Percentiles rank a stretch among this genome's conserved stretches.
These are phyloP conservation scores for Aegilops tauschii DNA, from an alignment of 176 grass and related monocot species.

Conservation along the genomic window DNA sequence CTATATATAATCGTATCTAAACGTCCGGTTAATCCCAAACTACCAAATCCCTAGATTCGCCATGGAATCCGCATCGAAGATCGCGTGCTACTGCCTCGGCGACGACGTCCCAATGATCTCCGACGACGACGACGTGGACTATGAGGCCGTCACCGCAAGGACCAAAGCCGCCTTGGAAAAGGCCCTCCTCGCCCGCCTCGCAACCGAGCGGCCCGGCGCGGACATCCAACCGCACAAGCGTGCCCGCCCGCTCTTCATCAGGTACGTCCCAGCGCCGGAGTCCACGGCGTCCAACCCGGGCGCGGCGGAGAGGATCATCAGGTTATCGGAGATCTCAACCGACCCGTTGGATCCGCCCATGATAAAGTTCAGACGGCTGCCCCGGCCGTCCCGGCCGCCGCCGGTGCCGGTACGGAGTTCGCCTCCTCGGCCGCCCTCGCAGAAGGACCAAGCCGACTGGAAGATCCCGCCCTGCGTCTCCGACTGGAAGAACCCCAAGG, in stretches of 20 bases:
- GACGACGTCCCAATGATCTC: conserved; percentile 41
- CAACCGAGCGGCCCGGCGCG: conserved; percentile 32
- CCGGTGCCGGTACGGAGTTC: conserved; percentile 34
- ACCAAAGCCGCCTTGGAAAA: conserved; percentile 36
- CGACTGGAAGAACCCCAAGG: conserved; percentile 45
- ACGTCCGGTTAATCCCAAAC: neutral
- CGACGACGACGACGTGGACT: conserved; percentile 10
- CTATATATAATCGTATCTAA: too few species aligned
- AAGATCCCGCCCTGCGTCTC: conserved; percentile 42
- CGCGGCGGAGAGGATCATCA: conserved; percentile 6
- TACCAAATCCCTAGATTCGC: neutral
- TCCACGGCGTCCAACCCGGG: conserved; percentile 37
- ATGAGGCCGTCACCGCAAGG: conserved; percentile 18
- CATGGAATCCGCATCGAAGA: neutral
- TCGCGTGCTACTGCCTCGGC: neutral
- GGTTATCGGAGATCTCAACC: neutral
- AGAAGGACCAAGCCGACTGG: conserved; percentile 27
- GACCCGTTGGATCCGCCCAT: conserved; percentile 38
- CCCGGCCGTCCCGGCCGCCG: conserved; percentile 2
- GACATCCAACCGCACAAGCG: conserved; percentile 23
- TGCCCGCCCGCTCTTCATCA: conserved; percentile 38
- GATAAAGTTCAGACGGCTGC: conserved; percentile 30
- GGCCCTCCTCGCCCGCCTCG: conserved; percentile 32
- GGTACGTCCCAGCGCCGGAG: conserved; percentile 45
- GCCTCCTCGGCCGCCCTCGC: conserved; percentile 24